Base-by-base conservation (phyloP, 139 green algal genomes). In the Zygnema circumcarinatum region DNA sequence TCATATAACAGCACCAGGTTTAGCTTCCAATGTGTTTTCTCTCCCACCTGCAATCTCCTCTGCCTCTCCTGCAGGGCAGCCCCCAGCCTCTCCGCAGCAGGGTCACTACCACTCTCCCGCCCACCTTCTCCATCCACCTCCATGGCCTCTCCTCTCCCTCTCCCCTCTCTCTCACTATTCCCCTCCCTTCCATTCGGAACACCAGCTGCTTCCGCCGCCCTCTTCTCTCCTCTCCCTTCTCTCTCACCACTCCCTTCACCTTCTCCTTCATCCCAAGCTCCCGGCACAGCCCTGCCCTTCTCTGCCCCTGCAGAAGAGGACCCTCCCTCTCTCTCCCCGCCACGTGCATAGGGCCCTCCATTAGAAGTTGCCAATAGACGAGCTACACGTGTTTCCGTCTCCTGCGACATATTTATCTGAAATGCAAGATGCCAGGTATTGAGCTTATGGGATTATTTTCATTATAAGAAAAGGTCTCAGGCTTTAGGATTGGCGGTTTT, bases 351-450 rank as follows among this genome's bases (percentile, higher is more conserved):
- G n/a, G n/a, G n/a, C n/a, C n/a, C n/a, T n/a, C n/a, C n/a, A n/a
- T n/a, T 62, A 7, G 7, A 16, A 16, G 7, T 62, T 16, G 47
- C 47, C 47, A 62, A 62, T 16, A 62, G 16, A 62, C 16, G 7
- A 62, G 47, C 47, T 25, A 62, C 47, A 62, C 81, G 81, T 38
- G 80, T 38, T 74, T 87, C 81, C 2, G 69, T 87, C 7, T 40
- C 81, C 25, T 32, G 38, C 29, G 81, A 86, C 20, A 88, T 73
- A 35, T 40, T 56, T 72, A 88, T 87, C 29, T 86, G 72, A 1
- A 78, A 20, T 72, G n/a, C n/a, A n/a, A n/a, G n/a, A n/a, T n/a
- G n/a, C n/a, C n/a, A n/a, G n/a, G n/a, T n/a, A n/a, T n/a, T n/a
- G n/a, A n/a, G n/a, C n/a, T n/a, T n/a, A n/a, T n/a, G n/a, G n/a